Evolutionary conservation across 2,329 filamentous ascomycete genomes (phyloP).

Genomic region (Raffaelea ambrosiae): DNA sequence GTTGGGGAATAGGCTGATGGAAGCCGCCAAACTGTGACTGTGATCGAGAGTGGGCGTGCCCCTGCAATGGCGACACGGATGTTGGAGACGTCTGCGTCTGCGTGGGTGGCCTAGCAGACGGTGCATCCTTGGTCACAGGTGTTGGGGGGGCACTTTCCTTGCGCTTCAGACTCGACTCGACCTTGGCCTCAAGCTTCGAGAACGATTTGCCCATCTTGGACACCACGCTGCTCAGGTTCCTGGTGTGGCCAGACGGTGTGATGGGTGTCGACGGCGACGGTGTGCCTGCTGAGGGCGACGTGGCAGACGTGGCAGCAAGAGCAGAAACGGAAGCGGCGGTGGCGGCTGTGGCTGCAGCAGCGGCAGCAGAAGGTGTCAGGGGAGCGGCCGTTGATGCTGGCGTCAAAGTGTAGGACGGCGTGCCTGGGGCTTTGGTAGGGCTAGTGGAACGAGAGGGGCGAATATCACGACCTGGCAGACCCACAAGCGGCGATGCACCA

Average conservation of each 20-base stretch:
- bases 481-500: constrained; percentile 1
- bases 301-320: not conserved
- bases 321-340: not conserved
- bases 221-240: not conserved
- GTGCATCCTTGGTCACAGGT: no score
- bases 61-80: not conserved
- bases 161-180: constrained; percentile 10
- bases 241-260: constrained; percentile 2
- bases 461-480: constrained; percentile 21
- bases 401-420: not conserved
- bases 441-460: constrained; percentile 13
- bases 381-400: not conserved
- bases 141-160: not conserved
- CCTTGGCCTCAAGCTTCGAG: constrained; percentile 17
- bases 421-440: not conserved
- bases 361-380: not conserved
- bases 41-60: not conserved
- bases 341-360: not conserved
- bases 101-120: no score
- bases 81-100: not conserved
- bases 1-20: constrained; percentile 15
- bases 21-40: not conserved
- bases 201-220: constrained; percentile 18
- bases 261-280: not conserved
- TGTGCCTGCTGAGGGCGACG: constrained; percentile 1